Evolutionary conservation across 2,329 filamentous ascomycete genomes (phyloP).

Genomic region (Orbilia blumenaviensis): DNA sequence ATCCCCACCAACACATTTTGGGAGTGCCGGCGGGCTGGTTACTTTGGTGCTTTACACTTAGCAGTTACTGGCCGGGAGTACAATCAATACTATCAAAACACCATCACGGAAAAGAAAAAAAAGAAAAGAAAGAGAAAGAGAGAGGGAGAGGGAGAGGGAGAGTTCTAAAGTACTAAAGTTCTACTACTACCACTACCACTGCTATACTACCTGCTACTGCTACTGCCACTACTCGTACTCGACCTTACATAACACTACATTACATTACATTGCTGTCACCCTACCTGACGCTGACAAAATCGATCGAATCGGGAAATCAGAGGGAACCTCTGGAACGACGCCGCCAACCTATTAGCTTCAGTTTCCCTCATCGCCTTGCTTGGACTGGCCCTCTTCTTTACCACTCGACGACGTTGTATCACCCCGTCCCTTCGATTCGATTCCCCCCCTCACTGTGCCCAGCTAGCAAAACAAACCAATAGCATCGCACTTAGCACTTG

Average conservation of each 20-base stretch:
- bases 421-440: slow-evolving; percentile 6
- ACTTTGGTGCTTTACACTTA: neutral
- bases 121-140: no score
- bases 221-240: neutral
- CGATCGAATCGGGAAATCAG: slow-evolving; percentile 30
- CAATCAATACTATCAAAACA: no score
- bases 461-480: slow-evolving; percentile 45
- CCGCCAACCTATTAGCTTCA: slow-evolving; percentile 6
- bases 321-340: slow-evolving; percentile 2
- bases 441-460: slow-evolving; percentile 26
- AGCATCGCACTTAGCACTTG: slow-evolving; percentile 43
- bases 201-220: no score
- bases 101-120: neutral
- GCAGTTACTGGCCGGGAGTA: no score
- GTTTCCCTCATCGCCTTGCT: neutral
- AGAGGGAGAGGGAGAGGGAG: no score
- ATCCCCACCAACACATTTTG: no score
- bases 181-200: no score
- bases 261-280: slow-evolving; percentile 10
- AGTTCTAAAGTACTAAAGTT: no score
- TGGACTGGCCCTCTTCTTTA: neutral
- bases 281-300: slow-evolving; percentile 2
- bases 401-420: slow-evolving; percentile 30
- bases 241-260: neutral
- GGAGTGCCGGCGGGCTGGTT: neutral